Conservation (phyloP, 2,329 filamentous ascomycete genomes). For the Magnaporthiopsis poae region DNA sequence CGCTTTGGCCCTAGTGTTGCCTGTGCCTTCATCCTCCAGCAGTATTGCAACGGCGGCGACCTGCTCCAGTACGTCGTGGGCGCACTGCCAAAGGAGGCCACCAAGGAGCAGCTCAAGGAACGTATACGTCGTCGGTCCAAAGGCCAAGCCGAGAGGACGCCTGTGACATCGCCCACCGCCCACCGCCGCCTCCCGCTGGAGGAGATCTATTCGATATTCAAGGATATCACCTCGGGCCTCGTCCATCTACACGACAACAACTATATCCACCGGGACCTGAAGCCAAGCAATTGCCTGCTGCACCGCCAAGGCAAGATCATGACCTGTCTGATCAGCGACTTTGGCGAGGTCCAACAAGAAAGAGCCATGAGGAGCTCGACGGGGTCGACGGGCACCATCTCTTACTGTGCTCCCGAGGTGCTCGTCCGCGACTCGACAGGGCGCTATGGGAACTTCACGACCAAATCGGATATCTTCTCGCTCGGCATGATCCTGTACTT, state of each 20-base stretch:
- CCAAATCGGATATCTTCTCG: constrained; percentile 96
- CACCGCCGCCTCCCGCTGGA: constrained; percentile 57
- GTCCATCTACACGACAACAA: constrained; percentile 82
- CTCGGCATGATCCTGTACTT: constrained; percentile 98
- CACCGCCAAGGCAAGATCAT: constrained; percentile 64
- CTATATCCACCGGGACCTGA: constrained; percentile 92
- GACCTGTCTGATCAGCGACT: constrained; percentile 86
- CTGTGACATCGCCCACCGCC: constrained; percentile 23
- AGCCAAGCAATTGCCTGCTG: constrained; percentile 88
- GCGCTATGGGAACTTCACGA: constrained; percentile 82
- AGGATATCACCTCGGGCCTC: constrained; percentile 84
- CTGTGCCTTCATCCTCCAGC: constrained; percentile 92
- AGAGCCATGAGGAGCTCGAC: constrained; percentile 76
- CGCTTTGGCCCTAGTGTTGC: constrained; percentile 84
- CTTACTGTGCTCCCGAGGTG: constrained; percentile 94
- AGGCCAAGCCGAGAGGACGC: constrained; percentile 53
- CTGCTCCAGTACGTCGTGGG: constrained; percentile 79
- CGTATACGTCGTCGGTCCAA: constrained; percentile 74
- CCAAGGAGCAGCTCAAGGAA: constrained; percentile 80
- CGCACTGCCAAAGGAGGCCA: constrained; percentile 50
- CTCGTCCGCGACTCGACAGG: constrained; percentile 60
- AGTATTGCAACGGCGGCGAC: constrained; percentile 93
- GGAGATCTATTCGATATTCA: constrained; percentile 93
- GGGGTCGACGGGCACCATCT: constrained; percentile 89
- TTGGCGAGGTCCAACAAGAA: constrained; percentile 87